Base-by-base conservation (phyloP, 129 eudicot genomes). In the Centaurea solstitialis region DNA sequence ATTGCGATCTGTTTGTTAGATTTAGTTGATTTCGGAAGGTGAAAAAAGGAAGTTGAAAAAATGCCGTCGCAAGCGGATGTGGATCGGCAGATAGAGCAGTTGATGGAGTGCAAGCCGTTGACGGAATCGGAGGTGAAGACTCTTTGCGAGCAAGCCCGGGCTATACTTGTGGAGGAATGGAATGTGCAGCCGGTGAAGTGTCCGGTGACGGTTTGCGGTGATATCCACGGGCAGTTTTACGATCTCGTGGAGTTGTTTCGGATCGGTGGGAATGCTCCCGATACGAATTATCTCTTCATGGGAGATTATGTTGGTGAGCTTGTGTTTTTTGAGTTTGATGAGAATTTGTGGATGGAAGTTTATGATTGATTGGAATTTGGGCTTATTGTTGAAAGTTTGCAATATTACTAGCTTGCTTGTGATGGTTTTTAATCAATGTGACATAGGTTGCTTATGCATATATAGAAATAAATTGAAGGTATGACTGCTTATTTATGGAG, bases 91-190 rank as follows among this genome's bases (percentile, higher is more conserved):
- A 88, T 90, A 86, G 90, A 86, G 85, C 94, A 88, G 74, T 67
- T 92, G 87, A 89, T 87, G 92, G 93, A 92, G 81, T 92, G 97
- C 87, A 92, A 92, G 85, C 86, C 97, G 78, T 82, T 92, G 80
- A n/a, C 87, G 50, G 97, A 92, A 84, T 88, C 82, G 67, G 97
- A 92, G 83, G 97, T 92, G 74, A 86, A 86, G 78, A 70, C 82
- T 72, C 80, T 92, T 65, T 92, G 97, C 80, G 97, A 91, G 35
- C 91, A 89, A 65, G 97, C 93, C n/a, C 81, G 93, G 81, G 90
- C 91, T 68, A 86, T 91, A 68, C 84, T 91, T 72, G 93, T 92
- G 41, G 97, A 92, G 83, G 97, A 92, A 76, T 92, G 90, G 92
- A 92, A 92, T 76, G 94, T 89, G 70, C 94, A 92, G 85, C 92